Conservation (phyloP, 2,329 filamentous ascomycete species). For the Fusarium sp. region DNA sequence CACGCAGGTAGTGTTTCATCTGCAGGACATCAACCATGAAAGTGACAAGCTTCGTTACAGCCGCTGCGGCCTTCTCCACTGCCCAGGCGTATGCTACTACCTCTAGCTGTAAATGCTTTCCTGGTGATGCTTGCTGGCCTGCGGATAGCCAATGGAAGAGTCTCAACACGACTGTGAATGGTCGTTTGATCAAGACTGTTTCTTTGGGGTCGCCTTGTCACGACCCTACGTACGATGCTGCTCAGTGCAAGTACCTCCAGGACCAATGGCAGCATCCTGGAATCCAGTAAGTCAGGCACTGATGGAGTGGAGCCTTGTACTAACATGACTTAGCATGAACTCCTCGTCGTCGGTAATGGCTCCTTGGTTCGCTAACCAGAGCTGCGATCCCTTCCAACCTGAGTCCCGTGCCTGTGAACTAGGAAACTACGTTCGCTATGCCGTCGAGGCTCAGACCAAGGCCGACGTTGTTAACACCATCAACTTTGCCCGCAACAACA, state of each 20-base stretch:
- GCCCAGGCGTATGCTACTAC: not conserved
- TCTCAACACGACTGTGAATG: slow-evolving; percentile 61
- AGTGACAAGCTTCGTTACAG: not conserved
- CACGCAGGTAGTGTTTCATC: not conserved
- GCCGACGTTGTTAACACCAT: slow-evolving; percentile 45
- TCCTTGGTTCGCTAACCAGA: slow-evolving; percentile 49
- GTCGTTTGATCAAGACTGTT: slow-evolving; percentile 59
- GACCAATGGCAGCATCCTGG: slow-evolving; percentile 55
- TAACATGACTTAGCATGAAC: slow-evolving; percentile 20
- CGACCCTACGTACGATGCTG: slow-evolving; percentile 56
- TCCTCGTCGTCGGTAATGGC: slow-evolving; percentile 46
- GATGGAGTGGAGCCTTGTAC: not conserved
- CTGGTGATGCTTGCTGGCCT: slow-evolving; percentile 64
- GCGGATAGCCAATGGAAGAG: slow-evolving; percentile 52
- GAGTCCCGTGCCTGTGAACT: slow-evolving; percentile 48
- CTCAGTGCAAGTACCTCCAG: slow-evolving; percentile 53
- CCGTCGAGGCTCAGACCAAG: slow-evolving; percentile 48
- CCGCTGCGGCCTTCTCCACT: not conserved
- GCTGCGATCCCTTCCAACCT: slow-evolving; percentile 51
- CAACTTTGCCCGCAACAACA: slow-evolving; percentile 46
- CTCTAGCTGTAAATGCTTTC: slow-evolving; percentile 50
- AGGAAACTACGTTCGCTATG: slow-evolving; percentile 56
- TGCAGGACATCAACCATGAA: not conserved
- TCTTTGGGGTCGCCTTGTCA: slow-evolving; percentile 63
- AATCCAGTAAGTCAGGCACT: slow-evolving; percentile 51